Base-by-base conservation (phyloP, 1,139 yeast species). In the Zygosaccharomyces pseudobailii region DNA sequence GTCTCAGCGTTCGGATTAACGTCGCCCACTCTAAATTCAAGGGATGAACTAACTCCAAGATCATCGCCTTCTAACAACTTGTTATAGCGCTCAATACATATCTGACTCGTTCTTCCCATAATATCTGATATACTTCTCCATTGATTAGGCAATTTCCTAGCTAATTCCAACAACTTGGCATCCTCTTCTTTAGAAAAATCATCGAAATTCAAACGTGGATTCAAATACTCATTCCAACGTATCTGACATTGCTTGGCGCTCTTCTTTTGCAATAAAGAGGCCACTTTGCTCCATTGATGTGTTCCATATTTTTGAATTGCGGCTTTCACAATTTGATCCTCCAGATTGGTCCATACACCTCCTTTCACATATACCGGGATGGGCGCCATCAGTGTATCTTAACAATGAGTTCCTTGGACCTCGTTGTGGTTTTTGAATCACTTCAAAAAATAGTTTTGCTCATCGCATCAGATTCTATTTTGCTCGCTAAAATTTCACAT, bases 261-360 rank as follows among this genome's bases (percentile, higher is more conserved):
- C 66, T 90, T 92, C 62, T 85, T 82, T 10, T 89, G 85, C 35
- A 92, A 70, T 46, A 92, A 71, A 0, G 97, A 88, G 3, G 96
- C 87, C 4, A 92, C 94, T 43, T 97, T 78, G 6, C 92, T 80
- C 98, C 98, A 92, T 62, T 92, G 96, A 56, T 87, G 89, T 21
- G 89, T 72, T 0, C 98, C 98, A 65, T 92, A 92, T 63, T 92
- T 92, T 40, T 94, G 80, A 2, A 92, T 86, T 1, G 97, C 96
- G 0, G 96, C 96, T 56, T 84, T 82, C 43, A 92, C 71, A 41
- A 90, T 85, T 63, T 87, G 92, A 67, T 90, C 97, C 50, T 90
- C 97, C 6, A 86, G 81, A 61, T 87, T 84, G 3, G 95, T 82
- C 97, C 97, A 90, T 1, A 80, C 82, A 35, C 95, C 96, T 37